These are phyloP conservation scores for Verruconis gallopava DNA, from an alignment of 2,329 filamentous ascomycete species.

Conservation along the genomic window DNA sequence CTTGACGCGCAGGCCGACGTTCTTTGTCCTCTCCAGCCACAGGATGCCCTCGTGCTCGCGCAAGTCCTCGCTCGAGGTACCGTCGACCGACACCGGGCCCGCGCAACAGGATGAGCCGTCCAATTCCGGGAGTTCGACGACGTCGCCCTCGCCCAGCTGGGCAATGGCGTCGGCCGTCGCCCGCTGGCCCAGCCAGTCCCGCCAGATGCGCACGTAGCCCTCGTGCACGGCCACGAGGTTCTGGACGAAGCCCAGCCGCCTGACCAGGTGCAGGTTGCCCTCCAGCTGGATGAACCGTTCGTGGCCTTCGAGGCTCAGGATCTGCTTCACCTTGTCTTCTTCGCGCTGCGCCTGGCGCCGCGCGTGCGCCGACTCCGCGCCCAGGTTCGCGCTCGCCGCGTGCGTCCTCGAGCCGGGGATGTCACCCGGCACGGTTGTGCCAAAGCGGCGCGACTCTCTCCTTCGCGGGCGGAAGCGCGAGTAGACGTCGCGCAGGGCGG, in stretches of 20 bases:
- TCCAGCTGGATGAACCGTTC: constrained; percentile 67
- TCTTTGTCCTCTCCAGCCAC: constrained; percentile 52
- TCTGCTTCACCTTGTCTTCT: constrained; percentile 41
- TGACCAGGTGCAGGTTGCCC: constrained; percentile 54
- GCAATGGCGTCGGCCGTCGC: constrained; percentile 16
- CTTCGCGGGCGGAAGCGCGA: constrained; percentile 56
- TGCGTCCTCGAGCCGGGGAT: constrained; percentile 33
- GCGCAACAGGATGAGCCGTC: not conserved
- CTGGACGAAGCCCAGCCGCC: constrained; percentile 48
- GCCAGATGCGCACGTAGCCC: constrained; percentile 56
- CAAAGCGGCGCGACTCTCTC: constrained; percentile 32
- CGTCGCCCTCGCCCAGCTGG: constrained; percentile 6
- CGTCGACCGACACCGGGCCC: not conserved
- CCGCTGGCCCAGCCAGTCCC: constrained; percentile 52
- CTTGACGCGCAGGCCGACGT: constrained; percentile 56
- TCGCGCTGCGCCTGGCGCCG: constrained; percentile 13
- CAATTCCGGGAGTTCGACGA: not conserved
- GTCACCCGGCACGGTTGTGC: constrained; percentile 29
- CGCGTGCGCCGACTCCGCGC: constrained; percentile 13
- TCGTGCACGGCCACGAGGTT: constrained; percentile 55
- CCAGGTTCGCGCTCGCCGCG: constrained; percentile 17
- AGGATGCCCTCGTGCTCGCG: constrained; percentile 37
- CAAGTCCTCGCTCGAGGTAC: not conserved
- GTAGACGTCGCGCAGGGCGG: constrained; percentile 46
- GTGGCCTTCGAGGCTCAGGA: constrained; percentile 51